A percentile compares a stretch with the other conserved stretches of the same genome.
phyloP scores from a whole-genome alignment of 371 early-diverging fungal species.

The Mortierella sp. region DNA sequence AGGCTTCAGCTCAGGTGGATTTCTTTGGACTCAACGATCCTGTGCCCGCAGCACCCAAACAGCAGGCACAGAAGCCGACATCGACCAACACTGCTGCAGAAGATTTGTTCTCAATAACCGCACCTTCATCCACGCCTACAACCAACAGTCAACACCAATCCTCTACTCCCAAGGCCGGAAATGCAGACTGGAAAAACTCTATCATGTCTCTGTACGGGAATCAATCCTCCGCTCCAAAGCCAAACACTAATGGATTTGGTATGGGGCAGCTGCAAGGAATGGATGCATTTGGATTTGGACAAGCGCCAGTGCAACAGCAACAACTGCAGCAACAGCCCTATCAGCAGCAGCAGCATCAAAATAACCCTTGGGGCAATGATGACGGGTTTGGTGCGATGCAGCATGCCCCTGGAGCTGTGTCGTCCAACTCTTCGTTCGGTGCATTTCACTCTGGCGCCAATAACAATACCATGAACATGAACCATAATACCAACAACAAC shows the following conservation, averaged over 20 bases:
- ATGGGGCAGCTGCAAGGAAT: constrained; percentile 39
- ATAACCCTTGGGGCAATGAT: constrained; percentile 44
- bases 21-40: constrained; percentile 48
- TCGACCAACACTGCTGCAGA: constrained; percentile 10
- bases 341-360: constrained; percentile 22
- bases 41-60: constrained; percentile 16
- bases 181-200: constrained; percentile 65
- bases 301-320: constrained; percentile 21
- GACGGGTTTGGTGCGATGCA: constrained; percentile 53
- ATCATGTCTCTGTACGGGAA: constrained; percentile 66
- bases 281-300: constrained; percentile 47
- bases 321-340: constrained; percentile 40
- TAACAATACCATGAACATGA: constrained; percentile 14
- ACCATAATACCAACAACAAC: constrained; percentile 2
- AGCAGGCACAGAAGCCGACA: constrained; percentile 17
- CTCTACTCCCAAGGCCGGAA: constrained; percentile 30
- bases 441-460: constrained; percentile 19
- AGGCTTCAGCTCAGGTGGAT: constrained; percentile 22
- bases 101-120: constrained; percentile 33
- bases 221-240: constrained; percentile 37
- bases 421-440: constrained; percentile 26
- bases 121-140: constrained; percentile 27
- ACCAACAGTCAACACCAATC: constrained; percentile 2
- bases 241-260: constrained; percentile 16
- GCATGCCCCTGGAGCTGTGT: constrained; percentile 22